A percentile compares a stretch with the other conserved stretches of the same genome.
Evolutionary conservation across 371 early-diverging fungal species (phyloP).

Genomic region (Mucor circinelloides): DNA sequence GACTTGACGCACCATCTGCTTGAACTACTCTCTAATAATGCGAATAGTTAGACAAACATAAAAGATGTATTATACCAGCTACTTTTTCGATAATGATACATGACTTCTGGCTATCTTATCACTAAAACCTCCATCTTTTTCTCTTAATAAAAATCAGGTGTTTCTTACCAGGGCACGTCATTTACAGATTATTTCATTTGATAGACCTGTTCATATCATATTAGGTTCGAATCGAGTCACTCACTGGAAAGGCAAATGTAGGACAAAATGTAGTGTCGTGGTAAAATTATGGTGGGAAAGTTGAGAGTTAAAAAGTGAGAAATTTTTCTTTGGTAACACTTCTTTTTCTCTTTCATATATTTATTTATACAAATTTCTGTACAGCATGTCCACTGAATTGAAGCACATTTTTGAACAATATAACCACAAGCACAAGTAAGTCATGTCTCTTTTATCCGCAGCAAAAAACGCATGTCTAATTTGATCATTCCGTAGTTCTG

Average conservation of each 20-base stretch:
- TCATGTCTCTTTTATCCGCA: background rate
- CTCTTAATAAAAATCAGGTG: background rate
- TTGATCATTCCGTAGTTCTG: slow-evolving; percentile 24
- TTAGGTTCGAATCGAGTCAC: background rate
- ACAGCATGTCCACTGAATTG: slow-evolving; percentile 20
- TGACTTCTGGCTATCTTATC: background rate
- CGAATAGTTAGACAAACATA: background rate
- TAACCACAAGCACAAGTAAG: slow-evolving; percentile 28
- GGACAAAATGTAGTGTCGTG: slow-evolving; percentile 2
- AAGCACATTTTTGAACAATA: slow-evolving; percentile 20
- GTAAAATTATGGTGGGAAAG: slow-evolving; percentile 1
- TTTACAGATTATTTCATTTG: background rate
- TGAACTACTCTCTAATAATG: background rate
- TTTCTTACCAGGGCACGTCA: background rate
- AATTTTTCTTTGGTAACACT: background rate
- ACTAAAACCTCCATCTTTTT: background rate
- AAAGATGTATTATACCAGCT: background rate
- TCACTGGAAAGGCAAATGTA: background rate
- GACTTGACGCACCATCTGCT: background rate
- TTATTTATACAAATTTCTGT: background rate
- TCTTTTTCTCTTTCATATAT: background rate
- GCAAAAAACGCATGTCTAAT: background rate
- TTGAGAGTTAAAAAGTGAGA: background rate
- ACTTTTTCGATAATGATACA: background rate
- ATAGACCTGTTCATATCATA: background rate